Evolutionary conservation across 768 basidiomycete species (phyloP).

Genomic region (Pisolithus albus): DNA sequence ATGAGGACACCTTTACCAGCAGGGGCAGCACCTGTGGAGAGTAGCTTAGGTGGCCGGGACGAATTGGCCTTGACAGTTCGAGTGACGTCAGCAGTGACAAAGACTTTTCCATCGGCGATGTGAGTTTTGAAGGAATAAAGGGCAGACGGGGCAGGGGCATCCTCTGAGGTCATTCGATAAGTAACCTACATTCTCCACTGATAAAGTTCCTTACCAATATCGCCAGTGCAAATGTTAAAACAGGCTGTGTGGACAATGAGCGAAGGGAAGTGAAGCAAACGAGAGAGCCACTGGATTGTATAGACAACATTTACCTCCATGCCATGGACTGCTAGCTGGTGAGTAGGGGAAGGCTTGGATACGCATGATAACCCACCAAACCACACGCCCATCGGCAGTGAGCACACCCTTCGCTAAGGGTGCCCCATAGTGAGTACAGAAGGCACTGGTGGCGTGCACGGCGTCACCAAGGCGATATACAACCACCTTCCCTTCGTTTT

Average conservation of each 20-base stretch:
- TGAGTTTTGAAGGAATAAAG: slow-evolving; percentile 72
- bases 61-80: slow-evolving; percentile 62
- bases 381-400: slow-evolving; percentile 68
- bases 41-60: slow-evolving; percentile 52
- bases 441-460: slow-evolving; percentile 72
- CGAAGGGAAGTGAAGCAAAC: too few species aligned
- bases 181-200: not conserved
- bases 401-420: slow-evolving; percentile 79
- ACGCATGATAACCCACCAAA: slow-evolving; percentile 47
- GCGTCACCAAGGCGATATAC: slow-evolving; percentile 70
- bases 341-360: not conserved
- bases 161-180: slow-evolving; percentile 46
- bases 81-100: slow-evolving; percentile 63
- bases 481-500: slow-evolving; percentile 67
- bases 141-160: slow-evolving; percentile 77
- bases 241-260: slow-evolving; percentile 46
- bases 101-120: slow-evolving; percentile 65
- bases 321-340: slow-evolving; percentile 66
- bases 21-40: slow-evolving; percentile 39
- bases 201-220: slow-evolving; percentile 50
- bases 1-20: slow-evolving; percentile 67
- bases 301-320: slow-evolving; percentile 52
- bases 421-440: slow-evolving; percentile 90
- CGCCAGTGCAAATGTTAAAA: slow-evolving; percentile 80
- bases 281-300: not conserved